Evolutionary conservation across 495 filamentous ascomycete genomes (phyloP), one percentile per base, ranked within the genome.

Genomic region (Halenospora varia): DNA sequence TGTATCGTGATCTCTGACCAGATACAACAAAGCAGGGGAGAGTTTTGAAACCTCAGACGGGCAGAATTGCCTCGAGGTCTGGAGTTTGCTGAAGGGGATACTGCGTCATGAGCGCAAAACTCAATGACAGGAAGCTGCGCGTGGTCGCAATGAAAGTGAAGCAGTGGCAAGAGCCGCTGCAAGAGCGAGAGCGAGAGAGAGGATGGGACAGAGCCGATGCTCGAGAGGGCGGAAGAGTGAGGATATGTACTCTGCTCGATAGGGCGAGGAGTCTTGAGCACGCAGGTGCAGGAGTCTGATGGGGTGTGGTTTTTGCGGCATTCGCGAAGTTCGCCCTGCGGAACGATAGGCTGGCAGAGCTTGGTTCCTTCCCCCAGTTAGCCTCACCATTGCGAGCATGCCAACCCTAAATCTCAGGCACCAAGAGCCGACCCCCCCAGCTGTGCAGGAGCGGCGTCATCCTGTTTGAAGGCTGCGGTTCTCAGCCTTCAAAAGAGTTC

Each of bases 1-100:
- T 56, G 54, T 61, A 52, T 53, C 41, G 42, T 55, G 55, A 62
- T 62, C 45, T 40, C 26, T 20, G 51, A 65, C 41, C 58, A 65
- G 46, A 64, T 53, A 65, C 58, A 56, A 55, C 39, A 41, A 61
- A 61, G 51, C 25, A 65, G 47, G 53, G 46, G 48, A 57, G 48
- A 48, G n/a, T 48, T 40, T 18, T 24, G 23, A 45, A 48, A n/a
- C 35, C 18, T 51, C 50, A 53, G 46, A 53, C 10, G 56, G 55
- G 48, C 55, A 56, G 25, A 41, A 57, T 29, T 35, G 54, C 58
- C 41, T 47, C 29, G 42, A 46, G 47, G 54, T 52, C 51, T 64
- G 48, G 46, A 40, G 35, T 40, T 40, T 40, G 9, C n/a, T 9
- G 61, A 54, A 56, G 56, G 48, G 35, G 44, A 60, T 39, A 57